phyloP scores from a whole-genome alignment of 2,329 filamentous ascomycete species.

The Xylariaceae sp. region DNA sequence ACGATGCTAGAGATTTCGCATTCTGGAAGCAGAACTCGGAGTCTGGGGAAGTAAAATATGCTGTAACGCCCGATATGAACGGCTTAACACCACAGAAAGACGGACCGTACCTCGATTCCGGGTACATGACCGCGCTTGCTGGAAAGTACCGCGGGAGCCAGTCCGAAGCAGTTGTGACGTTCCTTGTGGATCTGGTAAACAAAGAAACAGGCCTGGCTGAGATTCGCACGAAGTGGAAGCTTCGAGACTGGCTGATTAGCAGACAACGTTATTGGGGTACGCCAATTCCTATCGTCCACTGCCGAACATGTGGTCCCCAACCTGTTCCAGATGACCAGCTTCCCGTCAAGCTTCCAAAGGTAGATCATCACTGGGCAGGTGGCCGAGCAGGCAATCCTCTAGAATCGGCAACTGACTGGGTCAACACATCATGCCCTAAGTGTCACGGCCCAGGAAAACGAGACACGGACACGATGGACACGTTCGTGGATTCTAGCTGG shows the following conservation, averaged over 20 bases:
- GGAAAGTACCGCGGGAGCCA: slow-evolving; percentile 62
- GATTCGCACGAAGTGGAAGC: slow-evolving; percentile 69
- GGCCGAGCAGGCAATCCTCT: slow-evolving; percentile 75
- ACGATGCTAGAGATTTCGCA: slow-evolving; percentile 73
- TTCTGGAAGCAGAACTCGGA: slow-evolving; percentile 75
- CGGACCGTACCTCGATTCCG: slow-evolving; percentile 62
- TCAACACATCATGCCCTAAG: slow-evolving; percentile 71
- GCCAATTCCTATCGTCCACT: slow-evolving; percentile 87
- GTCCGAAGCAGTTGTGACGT: slow-evolving; percentile 60
- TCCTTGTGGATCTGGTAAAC: slow-evolving; percentile 58
- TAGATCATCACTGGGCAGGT: slow-evolving; percentile 65
- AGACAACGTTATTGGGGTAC: slow-evolving; percentile 92
- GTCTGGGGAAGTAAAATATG: slow-evolving; percentile 59
- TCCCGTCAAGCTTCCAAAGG: slow-evolving; percentile 70
- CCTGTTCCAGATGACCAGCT: slow-evolving; percentile 75
- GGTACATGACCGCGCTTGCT: slow-evolving; percentile 64
- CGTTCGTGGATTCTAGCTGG: slow-evolving; percentile 94
- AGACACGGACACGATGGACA: slow-evolving; percentile 95
- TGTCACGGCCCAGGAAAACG: slow-evolving; percentile 69
- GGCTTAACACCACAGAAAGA: slow-evolving; percentile 44
- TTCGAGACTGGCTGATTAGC: slow-evolving; percentile 88
- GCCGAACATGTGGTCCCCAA: slow-evolving; percentile 70
- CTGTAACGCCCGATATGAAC: slow-evolving; percentile 54
- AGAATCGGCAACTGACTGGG: slow-evolving; percentile 68
- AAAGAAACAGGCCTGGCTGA: slow-evolving; percentile 55